A percentile compares a stretch with the other conserved stretches of the same genome.
phyloP scores from a whole-genome alignment of 1,139 yeast genomes.

The Hemisphaericaspora xylofermentans region DNA sequence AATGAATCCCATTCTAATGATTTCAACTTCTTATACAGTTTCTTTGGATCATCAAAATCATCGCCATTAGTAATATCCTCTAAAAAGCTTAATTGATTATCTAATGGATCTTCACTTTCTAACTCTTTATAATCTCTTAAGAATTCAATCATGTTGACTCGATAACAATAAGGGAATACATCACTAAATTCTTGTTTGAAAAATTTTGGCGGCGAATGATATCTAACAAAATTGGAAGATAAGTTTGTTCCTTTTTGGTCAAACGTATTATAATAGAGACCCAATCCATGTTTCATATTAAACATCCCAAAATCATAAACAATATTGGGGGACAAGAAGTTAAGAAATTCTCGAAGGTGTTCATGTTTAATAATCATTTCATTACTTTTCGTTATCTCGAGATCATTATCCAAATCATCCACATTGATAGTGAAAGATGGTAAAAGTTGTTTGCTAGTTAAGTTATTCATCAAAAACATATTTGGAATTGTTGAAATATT shows the following conservation, averaged over 20 bases:
- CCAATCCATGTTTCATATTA: constrained; percentile 15
- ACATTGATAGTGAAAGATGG: constrained; percentile 36
- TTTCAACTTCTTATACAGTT: constrained; percentile 27
- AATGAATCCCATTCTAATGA: constrained; percentile 40
- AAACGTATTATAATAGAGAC: constrained; percentile 12
- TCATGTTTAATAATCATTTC: constrained; percentile 32
- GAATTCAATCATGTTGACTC: constrained; percentile 34
- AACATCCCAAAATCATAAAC: constrained; percentile 39
- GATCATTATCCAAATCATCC: constrained; percentile 31
- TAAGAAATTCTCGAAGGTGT: constrained; percentile 34
- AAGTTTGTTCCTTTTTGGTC: background rate
- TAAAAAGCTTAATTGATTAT: constrained; percentile 37
- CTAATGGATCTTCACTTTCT: constrained; percentile 24
- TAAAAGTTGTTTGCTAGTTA: constrained; percentile 20
- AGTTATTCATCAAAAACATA: constrained; percentile 40
- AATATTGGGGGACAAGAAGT: constrained; percentile 33
- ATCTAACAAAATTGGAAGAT: constrained; percentile 6
- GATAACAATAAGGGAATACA: constrained; percentile 36
- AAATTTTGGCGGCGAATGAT: constrained; percentile 6
- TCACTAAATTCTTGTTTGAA: constrained; percentile 16
- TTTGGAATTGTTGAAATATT: constrained; percentile 61
- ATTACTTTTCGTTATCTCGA: constrained; percentile 28
- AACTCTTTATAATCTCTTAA: constrained; percentile 24
- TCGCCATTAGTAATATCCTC: constrained; percentile 39
- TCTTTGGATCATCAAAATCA: constrained; percentile 30